phyloP scores from a whole-genome alignment of 495 filamentous ascomycete species.

The Podospora pseudoanserina region DNA sequence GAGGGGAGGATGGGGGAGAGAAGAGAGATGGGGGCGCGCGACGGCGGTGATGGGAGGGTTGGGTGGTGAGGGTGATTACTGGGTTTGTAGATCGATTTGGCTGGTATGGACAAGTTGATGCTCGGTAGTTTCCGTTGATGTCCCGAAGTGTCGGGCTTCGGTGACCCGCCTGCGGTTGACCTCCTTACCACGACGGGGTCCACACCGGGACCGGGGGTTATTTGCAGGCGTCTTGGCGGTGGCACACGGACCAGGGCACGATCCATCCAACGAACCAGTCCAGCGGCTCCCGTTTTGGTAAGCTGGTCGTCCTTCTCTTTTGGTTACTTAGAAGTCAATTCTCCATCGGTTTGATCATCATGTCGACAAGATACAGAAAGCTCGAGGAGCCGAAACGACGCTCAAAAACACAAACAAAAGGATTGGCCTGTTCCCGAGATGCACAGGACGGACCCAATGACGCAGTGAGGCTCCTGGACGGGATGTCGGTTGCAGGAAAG shows the following conservation, averaged over 20 bases:
- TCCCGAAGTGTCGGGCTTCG: background rate
- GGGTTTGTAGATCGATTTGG: background rate
- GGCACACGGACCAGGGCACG: background rate
- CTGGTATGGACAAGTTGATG: background rate
- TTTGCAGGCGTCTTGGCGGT: background rate
- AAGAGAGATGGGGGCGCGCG: background rate
- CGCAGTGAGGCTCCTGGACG: conserved; percentile 5
- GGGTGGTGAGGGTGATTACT: background rate
- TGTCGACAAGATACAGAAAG: background rate
- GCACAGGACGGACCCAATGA: background rate
- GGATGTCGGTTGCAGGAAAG: background rate
- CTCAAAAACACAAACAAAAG: background rate
- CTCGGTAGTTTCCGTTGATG: background rate
- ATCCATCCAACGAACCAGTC: background rate
- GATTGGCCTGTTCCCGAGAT: background rate
- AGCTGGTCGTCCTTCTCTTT: background rate
- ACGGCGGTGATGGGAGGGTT: background rate
- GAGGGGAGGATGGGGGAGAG: background rate
- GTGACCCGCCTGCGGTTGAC: background rate
- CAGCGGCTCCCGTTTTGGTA: background rate
- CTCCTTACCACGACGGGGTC: background rate
- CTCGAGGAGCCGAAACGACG: background rate
- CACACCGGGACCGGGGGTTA: background rate
- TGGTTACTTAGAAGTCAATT: background rate
- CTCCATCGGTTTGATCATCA: background rate